A percentile compares a stretch with the other conserved stretches of the same genome.
These are phyloP conservation scores for Dendrobium huoshanense DNA, from an alignment of 106 monocot genomes.

Conservation along the genomic window DNA sequence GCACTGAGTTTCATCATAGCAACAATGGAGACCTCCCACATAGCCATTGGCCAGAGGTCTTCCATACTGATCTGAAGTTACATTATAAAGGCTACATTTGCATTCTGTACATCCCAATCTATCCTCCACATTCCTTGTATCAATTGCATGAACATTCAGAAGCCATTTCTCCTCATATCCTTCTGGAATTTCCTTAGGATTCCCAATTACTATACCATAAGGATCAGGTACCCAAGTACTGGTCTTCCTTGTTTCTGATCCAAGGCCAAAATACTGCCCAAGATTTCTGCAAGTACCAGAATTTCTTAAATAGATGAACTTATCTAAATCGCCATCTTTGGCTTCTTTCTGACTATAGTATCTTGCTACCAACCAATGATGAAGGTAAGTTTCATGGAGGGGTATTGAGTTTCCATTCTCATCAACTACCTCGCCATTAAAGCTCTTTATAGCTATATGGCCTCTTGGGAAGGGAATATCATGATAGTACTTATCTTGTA, in stretches of 20 bases:
- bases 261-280: constrained; percentile 73
- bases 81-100: constrained; percentile 67
- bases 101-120: constrained; percentile 68
- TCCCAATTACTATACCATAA: constrained; percentile 69
- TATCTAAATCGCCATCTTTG: neutral
- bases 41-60: constrained; percentile 30
- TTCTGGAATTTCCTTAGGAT: constrained; percentile 34
- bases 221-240: constrained; percentile 67
- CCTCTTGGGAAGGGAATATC: constrained; percentile 68
- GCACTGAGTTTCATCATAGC: constrained; percentile 69
- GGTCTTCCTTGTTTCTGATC: constrained; percentile 70
- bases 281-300: constrained; percentile 48
- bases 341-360: constrained; percentile 30
- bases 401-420: constrained; percentile 49
- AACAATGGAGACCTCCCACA: constrained; percentile 62
- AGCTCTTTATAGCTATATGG: constrained; percentile 78
- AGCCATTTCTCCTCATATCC: constrained; percentile 74
- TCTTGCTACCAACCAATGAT: constrained; percentile 61
- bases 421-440: constrained; percentile 65
- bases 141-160: constrained; percentile 82
- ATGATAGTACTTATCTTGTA: constrained; percentile 34
- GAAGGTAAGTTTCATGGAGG: constrained; percentile 79
- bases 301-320: constrained; percentile 24
- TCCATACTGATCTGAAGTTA: constrained; percentile 39
- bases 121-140: constrained; percentile 66